Conservation (phyloP, 2,329 filamentous ascomycete species). For the Diplodia intermedia region DNA sequence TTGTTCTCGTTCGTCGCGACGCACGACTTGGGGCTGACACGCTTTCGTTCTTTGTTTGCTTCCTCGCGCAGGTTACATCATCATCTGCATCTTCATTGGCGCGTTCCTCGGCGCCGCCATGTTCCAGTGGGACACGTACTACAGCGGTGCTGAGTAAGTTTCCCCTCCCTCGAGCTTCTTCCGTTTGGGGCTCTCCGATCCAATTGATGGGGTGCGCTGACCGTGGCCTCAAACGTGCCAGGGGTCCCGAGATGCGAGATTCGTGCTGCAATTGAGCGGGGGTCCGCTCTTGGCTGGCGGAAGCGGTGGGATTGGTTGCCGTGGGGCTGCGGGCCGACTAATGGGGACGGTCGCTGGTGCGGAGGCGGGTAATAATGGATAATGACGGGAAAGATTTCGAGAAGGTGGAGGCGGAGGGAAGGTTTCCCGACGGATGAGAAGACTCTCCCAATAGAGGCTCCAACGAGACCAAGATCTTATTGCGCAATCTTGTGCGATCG, state of each 20-base stretch:
- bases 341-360: neutral
- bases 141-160: constrained; percentile 41
- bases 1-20: too few species aligned
- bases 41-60: neutral
- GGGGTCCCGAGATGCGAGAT: constrained; percentile 23
- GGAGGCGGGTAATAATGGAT: neutral
- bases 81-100: constrained; percentile 81
- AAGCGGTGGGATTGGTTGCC: neutral
- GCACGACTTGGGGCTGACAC: neutral
- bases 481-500: neutral
- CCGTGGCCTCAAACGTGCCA: neutral
- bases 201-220: constrained; percentile 14
- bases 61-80: constrained; percentile 63
- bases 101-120: constrained; percentile 74
- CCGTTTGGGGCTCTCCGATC: neutral
- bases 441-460: neutral
- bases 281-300: neutral
- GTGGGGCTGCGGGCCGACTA: neutral
- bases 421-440: neutral
- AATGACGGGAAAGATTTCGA: neutral
- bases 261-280: constrained; percentile 26
- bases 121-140: constrained; percentile 69
- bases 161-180: neutral
- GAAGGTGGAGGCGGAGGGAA: neutral
- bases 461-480: neutral